phyloP scores from a whole-genome alignment of 495 filamentous ascomycete species.

The Margaritispora aquatica region DNA sequence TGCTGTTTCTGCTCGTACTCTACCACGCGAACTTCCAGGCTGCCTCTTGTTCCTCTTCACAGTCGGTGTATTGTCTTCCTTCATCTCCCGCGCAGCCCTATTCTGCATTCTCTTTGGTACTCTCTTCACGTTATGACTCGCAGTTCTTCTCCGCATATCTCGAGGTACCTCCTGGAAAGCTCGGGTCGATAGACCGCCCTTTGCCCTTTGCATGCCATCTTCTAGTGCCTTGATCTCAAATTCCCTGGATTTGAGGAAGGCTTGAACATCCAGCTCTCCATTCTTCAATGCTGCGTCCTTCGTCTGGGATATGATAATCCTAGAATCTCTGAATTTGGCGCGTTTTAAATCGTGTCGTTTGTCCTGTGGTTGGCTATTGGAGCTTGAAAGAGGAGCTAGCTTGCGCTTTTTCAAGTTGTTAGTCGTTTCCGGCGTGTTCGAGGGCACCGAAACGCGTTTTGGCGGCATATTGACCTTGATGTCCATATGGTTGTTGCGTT shows the following conservation, averaged over 20 bases:
- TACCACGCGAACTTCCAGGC: slow-evolving; percentile 57
- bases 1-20: slow-evolving; percentile 77
- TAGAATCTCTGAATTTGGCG: slow-evolving; percentile 59
- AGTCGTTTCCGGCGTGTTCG: not conserved
- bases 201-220: slow-evolving; percentile 67
- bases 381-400: slow-evolving; percentile 11
- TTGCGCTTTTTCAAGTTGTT: slow-evolving; percentile 19
- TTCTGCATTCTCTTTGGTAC: slow-evolving; percentile 73
- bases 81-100: slow-evolving; percentile 75
- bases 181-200: slow-evolving; percentile 56
- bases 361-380: slow-evolving; percentile 4
- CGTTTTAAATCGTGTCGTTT: slow-evolving; percentile 45
- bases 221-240: slow-evolving; percentile 86
- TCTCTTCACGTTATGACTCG: slow-evolving; percentile 89
- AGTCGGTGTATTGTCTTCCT: slow-evolving; percentile 86
- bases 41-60: slow-evolving; percentile 65
- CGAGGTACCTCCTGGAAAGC: slow-evolving; percentile 89
- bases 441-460: not conserved
- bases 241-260: slow-evolving; percentile 76
- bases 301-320: slow-evolving; percentile 66
- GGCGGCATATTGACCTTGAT: slow-evolving; percentile 14
- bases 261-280: slow-evolving; percentile 71
- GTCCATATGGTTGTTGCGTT: too few relatives aligned
- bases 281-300: slow-evolving; percentile 64
- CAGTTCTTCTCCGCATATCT: slow-evolving; percentile 76